Percentiles rank a stretch among this genome's conserved stretches.
Evolutionary conservation across 139 green algal genomes (phyloP).

Genomic region (Picochlorum sp.): DNA sequence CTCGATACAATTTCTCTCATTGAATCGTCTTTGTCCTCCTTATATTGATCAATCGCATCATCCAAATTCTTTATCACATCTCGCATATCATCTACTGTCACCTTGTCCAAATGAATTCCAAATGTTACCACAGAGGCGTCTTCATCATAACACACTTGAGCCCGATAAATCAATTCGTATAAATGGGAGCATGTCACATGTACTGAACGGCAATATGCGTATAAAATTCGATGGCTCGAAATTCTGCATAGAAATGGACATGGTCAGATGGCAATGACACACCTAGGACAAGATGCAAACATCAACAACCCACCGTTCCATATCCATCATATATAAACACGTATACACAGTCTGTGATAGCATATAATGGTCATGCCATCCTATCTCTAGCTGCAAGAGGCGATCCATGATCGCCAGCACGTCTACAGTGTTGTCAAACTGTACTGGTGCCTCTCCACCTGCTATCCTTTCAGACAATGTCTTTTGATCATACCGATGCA

Average conservation of each 20-base stretch:
- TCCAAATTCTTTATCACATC: constrained; percentile 15
- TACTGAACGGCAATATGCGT: constrained; percentile 18
- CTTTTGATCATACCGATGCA: constrained; percentile 9
- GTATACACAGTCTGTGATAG: constrained; percentile 76
- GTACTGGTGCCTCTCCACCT: constrained; percentile 31
- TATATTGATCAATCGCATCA: background rate
- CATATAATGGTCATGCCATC: constrained; percentile 58
- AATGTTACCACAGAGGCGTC: constrained; percentile 39
- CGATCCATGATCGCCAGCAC: constrained; percentile 44
- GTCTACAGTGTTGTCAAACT: constrained; percentile 20
- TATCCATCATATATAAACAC: constrained; percentile 74
- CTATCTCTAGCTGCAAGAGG: constrained; percentile 52
- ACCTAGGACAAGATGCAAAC: background rate
- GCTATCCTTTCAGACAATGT: constrained; percentile 41
- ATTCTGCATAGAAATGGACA: too few relatives aligned
- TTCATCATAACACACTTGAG: constrained; percentile 47
- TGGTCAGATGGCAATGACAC: too few relatives aligned
- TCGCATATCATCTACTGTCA: background rate
- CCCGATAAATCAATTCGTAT: constrained; percentile 45
- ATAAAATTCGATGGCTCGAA: constrained; percentile 2
- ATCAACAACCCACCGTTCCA: constrained; percentile 35
- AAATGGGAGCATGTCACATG: constrained; percentile 39
- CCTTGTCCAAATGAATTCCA: constrained; percentile 39
- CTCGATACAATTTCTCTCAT: constrained; percentile 28
- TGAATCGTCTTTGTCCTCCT: background rate